Conservation (phyloP, 1,139 yeast genomes). For the Suhomyces atakaporum region DNA sequence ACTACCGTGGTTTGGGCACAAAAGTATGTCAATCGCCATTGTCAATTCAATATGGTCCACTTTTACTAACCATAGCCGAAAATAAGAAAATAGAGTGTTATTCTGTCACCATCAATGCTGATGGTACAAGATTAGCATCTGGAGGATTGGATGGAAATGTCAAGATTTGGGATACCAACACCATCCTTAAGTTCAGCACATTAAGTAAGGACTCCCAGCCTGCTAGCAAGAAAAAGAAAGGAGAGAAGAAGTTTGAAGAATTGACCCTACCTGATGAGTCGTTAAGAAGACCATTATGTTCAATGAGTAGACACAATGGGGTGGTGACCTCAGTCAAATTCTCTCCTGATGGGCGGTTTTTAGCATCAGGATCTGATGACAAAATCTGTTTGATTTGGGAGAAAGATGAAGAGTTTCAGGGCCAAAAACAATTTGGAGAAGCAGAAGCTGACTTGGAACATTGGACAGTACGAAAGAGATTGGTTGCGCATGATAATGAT, state of each 20-base stretch:
- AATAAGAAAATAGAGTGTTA: conserved; percentile 81
- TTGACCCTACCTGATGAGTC: conserved; percentile 36
- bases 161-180: conserved; percentile 80
- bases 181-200: conserved; percentile 43
- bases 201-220: conserved; percentile 5
- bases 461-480: conserved; percentile 89
- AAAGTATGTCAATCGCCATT: conserved; percentile 44
- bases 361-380: conserved; percentile 96
- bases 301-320: conserved; percentile 86
- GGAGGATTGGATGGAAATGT: conserved; percentile 97
- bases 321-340: conserved; percentile 93
- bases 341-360: conserved; percentile 85
- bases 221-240: conserved; percentile 12
- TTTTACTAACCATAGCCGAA: conserved; percentile 56
- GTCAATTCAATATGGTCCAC: too few species aligned
- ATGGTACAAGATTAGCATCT: conserved; percentile 83
- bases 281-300: conserved; percentile 61
- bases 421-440: conserved; percentile 50
- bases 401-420: conserved; percentile 63
- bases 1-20: conserved; percentile 83
- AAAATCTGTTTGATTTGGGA: conserved; percentile 92
- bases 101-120: conserved; percentile 76
- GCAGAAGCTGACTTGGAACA: conserved; percentile 73
- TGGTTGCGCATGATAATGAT: conserved; percentile 96
- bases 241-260: conserved; percentile 9